Conservation (phyloP, 768 basidiomycete genomes). For the Termitomyces sp. region DNA sequence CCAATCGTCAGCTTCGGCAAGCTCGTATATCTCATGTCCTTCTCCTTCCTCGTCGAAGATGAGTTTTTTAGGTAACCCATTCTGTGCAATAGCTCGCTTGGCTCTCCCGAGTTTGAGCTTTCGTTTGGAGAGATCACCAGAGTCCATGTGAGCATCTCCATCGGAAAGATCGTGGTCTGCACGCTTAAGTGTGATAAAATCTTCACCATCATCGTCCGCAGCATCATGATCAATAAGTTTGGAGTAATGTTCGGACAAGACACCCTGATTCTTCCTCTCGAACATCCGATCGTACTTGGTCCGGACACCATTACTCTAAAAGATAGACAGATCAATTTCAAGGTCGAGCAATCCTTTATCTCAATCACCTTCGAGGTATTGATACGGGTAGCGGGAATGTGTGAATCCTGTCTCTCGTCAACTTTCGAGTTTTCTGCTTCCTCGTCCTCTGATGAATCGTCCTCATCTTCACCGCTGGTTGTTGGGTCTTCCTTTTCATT, state of each 20-base stretch:
- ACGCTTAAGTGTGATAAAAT: conserved; percentile 94
- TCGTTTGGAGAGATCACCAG: conserved; percentile 72
- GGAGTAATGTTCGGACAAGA: conserved; percentile 85
- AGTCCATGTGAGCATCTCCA: conserved; percentile 20
- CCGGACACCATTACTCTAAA: conserved; percentile 41
- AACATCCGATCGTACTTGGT: conserved; percentile 99
- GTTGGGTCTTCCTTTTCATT: conserved; percentile 9
- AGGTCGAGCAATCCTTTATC: not conserved
- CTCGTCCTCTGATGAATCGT: conserved; percentile 7
- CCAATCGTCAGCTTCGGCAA: conserved; percentile 70
- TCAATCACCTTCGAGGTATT: conserved; percentile 37
- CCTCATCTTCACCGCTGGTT: conserved; percentile 3
- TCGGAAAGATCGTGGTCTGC: conserved; percentile 71
- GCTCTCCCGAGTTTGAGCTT: conserved; percentile 71
- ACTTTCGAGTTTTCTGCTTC: conserved; percentile 20
- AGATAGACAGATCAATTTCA: not conserved
- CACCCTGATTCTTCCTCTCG: conserved; percentile 89
- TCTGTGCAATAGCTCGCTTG: conserved; percentile 66
- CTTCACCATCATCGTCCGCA: conserved; percentile 48
- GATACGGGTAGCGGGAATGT: not conserved
- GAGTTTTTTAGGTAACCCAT: conserved; percentile 63
- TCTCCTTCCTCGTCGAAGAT: conserved; percentile 88
- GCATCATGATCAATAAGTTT: conserved; percentile 75
- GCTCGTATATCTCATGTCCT: conserved; percentile 77
- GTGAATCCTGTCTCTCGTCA: conserved; percentile 16